phyloP scores from a whole-genome alignment of 768 basidiomycete species.

The Termitomyces sp. region DNA sequence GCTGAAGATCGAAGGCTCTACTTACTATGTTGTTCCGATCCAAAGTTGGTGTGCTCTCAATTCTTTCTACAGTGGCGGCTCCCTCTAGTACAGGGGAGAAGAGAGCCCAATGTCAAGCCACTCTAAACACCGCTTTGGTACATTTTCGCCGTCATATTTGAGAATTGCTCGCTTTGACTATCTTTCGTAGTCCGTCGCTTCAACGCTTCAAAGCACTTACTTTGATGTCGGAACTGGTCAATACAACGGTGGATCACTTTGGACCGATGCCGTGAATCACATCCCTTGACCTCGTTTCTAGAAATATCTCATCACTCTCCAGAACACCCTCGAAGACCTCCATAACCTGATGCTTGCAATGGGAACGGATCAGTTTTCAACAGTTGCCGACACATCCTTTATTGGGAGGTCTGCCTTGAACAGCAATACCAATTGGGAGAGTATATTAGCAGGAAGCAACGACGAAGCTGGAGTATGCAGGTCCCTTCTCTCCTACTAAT shows the following conservation, averaged over 20 bases:
- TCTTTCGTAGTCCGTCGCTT: slow-evolving; percentile 23
- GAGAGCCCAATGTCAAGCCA: slow-evolving; percentile 14
- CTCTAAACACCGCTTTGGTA: slow-evolving; percentile 13
- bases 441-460: slow-evolving; percentile 39
- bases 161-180: not conserved
- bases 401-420: slow-evolving; percentile 39
- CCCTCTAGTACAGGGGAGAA: slow-evolving; percentile 8
- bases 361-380: slow-evolving; percentile 31
- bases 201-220: slow-evolving; percentile 31
- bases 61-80: slow-evolving; percentile 1
- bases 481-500: not conserved
- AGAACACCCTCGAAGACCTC: slow-evolving; percentile 54
- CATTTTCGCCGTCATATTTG: not conserved
- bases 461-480: slow-evolving; percentile 45
- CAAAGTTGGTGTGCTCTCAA: not conserved
- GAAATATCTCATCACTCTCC: not conserved
- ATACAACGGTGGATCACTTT: slow-evolving; percentile 45
- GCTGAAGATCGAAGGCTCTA: not conserved
- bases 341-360: slow-evolving; percentile 54
- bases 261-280: slow-evolving; percentile 49
- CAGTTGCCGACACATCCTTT: slow-evolving; percentile 36
- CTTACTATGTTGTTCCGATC: not conserved
- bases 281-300: not conserved
- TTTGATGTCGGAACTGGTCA: slow-evolving; percentile 33
- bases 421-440: slow-evolving; percentile 34